These are phyloP conservation scores for Leptomonas seymouri DNA, from an alignment of 208 protist species.

Conservation along the genomic window DNA sequence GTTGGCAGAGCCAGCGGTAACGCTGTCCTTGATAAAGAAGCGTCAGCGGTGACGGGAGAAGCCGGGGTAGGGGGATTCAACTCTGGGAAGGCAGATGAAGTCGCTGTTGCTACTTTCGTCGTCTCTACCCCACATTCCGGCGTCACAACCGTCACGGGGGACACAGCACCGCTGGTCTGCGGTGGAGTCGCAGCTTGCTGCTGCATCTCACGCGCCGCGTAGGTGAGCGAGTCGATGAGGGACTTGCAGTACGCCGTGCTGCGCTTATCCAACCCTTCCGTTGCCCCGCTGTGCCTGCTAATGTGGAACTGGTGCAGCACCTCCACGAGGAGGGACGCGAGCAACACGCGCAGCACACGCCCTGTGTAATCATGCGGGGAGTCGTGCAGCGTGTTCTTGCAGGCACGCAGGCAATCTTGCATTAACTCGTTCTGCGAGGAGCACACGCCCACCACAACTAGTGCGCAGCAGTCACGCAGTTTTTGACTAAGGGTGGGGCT, in stretches of 20 bases:
- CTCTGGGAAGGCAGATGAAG: neutral
- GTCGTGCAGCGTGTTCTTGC: constrained; percentile 6
- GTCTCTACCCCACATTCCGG: neutral
- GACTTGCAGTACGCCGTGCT: constrained; percentile 24
- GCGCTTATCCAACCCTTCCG: constrained; percentile 13
- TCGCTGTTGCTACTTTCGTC: neutral
- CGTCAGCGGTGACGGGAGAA: neutral
- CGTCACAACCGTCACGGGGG: constrained; percentile 4
- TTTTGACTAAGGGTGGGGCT: constrained; percentile 27
- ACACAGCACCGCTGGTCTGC: constrained; percentile 1
- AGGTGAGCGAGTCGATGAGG: constrained; percentile 28
- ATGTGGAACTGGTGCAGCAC: constrained; percentile 40
- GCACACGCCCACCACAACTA: constrained; percentile 28
- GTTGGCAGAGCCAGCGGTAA: neutral
- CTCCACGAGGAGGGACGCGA: constrained; percentile 36
- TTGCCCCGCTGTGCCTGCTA: constrained; percentile 9
- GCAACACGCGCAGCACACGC: constrained; percentile 24
- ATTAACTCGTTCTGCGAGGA: constrained; percentile 18
- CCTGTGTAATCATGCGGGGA: constrained; percentile 15
- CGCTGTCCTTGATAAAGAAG: neutral
- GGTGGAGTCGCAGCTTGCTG: neutral
- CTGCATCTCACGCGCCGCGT: constrained; percentile 7
- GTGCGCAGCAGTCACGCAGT: constrained; percentile 30
- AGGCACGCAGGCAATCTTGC: constrained; percentile 16
- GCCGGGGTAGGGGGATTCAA: neutral